These are phyloP conservation scores for Cladosporium oxysporum DNA, from an alignment of 2,329 filamentous ascomycete species.

Conservation along the genomic window DNA sequence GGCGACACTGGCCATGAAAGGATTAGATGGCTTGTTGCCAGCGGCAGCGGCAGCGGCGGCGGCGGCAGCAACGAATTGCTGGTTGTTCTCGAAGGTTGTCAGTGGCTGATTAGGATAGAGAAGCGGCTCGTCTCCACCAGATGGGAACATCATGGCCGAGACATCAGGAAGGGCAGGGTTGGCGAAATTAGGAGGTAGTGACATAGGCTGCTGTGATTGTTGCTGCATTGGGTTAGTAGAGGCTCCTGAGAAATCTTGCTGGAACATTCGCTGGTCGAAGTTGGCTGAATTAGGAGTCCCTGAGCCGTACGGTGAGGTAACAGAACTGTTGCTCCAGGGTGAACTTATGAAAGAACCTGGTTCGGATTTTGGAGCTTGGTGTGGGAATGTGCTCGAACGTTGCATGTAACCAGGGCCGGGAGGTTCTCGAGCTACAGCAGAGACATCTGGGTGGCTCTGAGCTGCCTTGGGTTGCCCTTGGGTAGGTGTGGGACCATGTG, in stretches of 20 bases:
- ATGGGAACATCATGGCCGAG: conserved; percentile 78
- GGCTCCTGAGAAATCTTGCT: conserved; percentile 22
- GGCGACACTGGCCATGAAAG: conserved; percentile 10
- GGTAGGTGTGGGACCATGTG: conserved; percentile 25
- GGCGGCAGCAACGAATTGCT: conserved; percentile 36
- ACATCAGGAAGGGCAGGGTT: conserved; percentile 64
- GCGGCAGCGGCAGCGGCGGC: conserved; percentile 13
- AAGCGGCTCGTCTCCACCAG: conserved; percentile 68
- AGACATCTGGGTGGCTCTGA: conserved; percentile 34
- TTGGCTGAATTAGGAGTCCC: conserved; percentile 28
- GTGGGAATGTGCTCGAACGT: conserved; percentile 34
- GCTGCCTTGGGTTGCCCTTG: conserved; percentile 1
- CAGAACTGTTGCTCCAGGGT: conserved; percentile 17
- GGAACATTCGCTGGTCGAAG: conserved; percentile 24
- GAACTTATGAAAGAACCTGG: conserved; percentile 17
- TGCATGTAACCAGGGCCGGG: conserved; percentile 21
- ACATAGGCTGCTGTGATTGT: conserved; percentile 10
- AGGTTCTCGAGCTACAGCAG: conserved; percentile 17
- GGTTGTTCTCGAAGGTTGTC: conserved; percentile 56
- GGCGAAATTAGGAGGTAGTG: conserved; percentile 32
- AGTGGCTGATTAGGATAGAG: conserved; percentile 77
- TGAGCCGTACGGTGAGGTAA: conserved; percentile 29
- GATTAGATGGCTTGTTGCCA: conserved; percentile 20
- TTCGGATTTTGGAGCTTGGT: conserved; percentile 21
- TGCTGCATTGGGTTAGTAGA: conserved; percentile 9